These are phyloP conservation scores for Naegleria gruberi DNA, from an alignment of 208 protist genomes.

Conservation along the genomic window DNA sequence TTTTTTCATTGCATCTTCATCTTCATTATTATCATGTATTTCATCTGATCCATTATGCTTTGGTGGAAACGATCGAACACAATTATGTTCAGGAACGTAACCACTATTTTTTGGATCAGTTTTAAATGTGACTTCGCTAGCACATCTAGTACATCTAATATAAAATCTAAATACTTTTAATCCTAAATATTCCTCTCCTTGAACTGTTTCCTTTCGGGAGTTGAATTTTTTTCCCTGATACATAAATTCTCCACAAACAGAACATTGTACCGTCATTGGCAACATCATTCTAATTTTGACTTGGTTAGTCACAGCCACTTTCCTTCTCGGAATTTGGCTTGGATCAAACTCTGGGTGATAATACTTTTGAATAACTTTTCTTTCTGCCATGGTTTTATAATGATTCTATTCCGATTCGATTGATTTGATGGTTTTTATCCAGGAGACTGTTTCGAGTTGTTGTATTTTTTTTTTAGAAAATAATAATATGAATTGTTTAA, in stretches of 20 bases:
- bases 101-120: constrained; percentile 32
- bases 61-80: constrained; percentile 21
- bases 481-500: too few relatives aligned
- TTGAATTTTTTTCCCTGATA: constrained; percentile 34
- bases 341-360: constrained; percentile 37
- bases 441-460: too few relatives aligned
- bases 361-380: constrained; percentile 37
- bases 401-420: too few relatives aligned
- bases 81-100: constrained; percentile 29
- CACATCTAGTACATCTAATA: constrained; percentile 28
- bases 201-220: constrained; percentile 26
- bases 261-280: constrained; percentile 30
- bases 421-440: too few relatives aligned
- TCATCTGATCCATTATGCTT: neutral
- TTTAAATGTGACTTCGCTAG: constrained; percentile 33
- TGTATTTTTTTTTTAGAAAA: too few relatives aligned
- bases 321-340: constrained; percentile 1
- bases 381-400: constrained; percentile 27
- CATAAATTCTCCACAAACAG: constrained; percentile 31
- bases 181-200: constrained; percentile 26
- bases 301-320: neutral
- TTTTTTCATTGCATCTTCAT: constrained; percentile 6
- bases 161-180: constrained; percentile 32
- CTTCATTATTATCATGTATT: neutral
- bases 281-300: constrained; percentile 38